Evolutionary conservation across 495 filamentous ascomycete genomes (phyloP).

Genomic region (Talaromyces thailandensis): DNA sequence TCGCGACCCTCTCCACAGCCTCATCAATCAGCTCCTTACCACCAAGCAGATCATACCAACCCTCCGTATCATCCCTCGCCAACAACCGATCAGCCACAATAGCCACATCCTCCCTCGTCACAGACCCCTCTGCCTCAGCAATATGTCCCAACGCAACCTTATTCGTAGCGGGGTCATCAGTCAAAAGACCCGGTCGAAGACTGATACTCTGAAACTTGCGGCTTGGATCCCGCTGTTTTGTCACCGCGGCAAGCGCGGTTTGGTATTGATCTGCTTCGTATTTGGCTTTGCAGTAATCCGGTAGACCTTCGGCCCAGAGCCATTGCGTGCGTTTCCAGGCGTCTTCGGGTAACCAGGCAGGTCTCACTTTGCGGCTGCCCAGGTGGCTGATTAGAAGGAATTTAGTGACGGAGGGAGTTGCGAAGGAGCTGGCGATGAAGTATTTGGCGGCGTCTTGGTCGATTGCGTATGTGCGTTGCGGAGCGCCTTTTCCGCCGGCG

Average conservation of each 20-base stretch:
- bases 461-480: constrained; percentile 50
- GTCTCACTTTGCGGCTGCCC: constrained; percentile 45
- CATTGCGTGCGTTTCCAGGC: constrained; percentile 42
- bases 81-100: constrained; percentile 56
- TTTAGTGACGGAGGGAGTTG: constrained; percentile 50
- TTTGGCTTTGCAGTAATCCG: constrained; percentile 66
- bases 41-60: constrained; percentile 52
- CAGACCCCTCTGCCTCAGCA: constrained; percentile 37
- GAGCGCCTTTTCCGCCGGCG: constrained; percentile 68
- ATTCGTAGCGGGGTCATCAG: constrained; percentile 45
- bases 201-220: constrained; percentile 53
- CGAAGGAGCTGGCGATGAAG: constrained; percentile 59
- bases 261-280: constrained; percentile 65
- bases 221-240: constrained; percentile 31
- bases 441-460: constrained; percentile 60
- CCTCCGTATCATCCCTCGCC: constrained; percentile 47
- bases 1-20: constrained; percentile 58
- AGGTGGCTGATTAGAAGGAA: constrained; percentile 70
- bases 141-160: constrained; percentile 57
- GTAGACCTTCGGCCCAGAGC: constrained; percentile 44
- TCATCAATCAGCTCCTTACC: constrained; percentile 48
- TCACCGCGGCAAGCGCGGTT: constrained; percentile 43
- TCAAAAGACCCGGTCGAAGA: constrained; percentile 60
- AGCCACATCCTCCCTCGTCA: constrained; percentile 63
- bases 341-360: constrained; percentile 60